Evolutionary conservation across 306 rosid genomes (phyloP).

Genomic region (Ormosia semicastrata): DNA sequence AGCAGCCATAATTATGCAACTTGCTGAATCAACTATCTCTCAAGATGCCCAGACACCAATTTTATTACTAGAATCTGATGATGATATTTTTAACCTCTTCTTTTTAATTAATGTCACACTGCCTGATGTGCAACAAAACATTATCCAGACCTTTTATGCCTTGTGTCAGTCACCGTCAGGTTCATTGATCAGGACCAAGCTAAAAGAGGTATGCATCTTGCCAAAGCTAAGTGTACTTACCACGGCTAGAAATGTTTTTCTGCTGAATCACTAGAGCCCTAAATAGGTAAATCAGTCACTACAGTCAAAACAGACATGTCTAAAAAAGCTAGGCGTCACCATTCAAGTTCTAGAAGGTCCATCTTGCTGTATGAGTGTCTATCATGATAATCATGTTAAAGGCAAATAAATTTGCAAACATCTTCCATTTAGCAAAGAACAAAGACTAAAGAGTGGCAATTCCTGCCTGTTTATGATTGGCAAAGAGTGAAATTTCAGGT

Average conservation of each 20-base stretch:
- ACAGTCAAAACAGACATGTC: background rate
- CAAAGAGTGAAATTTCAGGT: background rate
- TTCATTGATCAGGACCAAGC: constrained; percentile 54
- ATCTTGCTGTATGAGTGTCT: background rate
- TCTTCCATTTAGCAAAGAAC: background rate
- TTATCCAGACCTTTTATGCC: constrained; percentile 60
- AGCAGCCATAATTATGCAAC: constrained; percentile 62
- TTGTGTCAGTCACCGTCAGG: constrained; percentile 66
- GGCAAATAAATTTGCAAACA: background rate
- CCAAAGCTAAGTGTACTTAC: constrained; percentile 6
- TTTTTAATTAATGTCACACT: constrained; percentile 40
- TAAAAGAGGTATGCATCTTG: constrained; percentile 57
- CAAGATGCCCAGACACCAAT: constrained; percentile 48
- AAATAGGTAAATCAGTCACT: no score
- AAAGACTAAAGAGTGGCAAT: background rate
- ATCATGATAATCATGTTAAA: background rate
- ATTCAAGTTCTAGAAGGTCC: background rate
- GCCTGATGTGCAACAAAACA: constrained; percentile 54
- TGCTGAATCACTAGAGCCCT: background rate
- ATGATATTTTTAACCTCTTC: constrained; percentile 59
- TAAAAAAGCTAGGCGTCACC: background rate
- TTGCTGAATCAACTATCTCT: constrained; percentile 60
- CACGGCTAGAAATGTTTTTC: background rate
- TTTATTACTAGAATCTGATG: constrained; percentile 64
- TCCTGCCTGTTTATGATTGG: background rate